These are phyloP conservation scores for Cercospora sp. DNA, from an alignment of 2,329 filamentous ascomycete species.

Conservation along the genomic window DNA sequence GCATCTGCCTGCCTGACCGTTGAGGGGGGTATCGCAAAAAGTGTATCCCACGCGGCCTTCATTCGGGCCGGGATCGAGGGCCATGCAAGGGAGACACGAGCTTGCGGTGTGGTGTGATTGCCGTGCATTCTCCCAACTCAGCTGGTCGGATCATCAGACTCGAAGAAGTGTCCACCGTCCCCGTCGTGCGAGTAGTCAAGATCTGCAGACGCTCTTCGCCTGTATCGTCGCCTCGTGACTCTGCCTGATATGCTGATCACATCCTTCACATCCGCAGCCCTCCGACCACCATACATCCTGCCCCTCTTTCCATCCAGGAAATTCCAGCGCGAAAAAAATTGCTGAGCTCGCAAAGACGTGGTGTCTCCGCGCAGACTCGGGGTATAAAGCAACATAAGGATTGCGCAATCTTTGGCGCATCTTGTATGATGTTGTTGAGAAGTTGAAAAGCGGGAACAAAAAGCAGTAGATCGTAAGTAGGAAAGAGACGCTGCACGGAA, in stretches of 20 bases:
- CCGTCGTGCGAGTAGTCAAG: background rate
- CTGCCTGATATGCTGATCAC: background rate
- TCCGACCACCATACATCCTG: background rate
- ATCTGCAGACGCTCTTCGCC: background rate
- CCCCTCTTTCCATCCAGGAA: background rate
- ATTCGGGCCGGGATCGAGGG: background rate
- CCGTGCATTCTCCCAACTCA: background rate
- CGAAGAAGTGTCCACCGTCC: background rate
- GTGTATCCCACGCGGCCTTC: background rate
- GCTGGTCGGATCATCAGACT: background rate
- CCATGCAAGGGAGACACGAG: background rate
- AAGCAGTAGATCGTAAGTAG: constrained; percentile 4
- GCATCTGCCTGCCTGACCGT: background rate
- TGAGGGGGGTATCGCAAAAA: background rate
- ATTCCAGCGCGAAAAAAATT: background rate
- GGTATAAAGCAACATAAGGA: constrained; percentile 18
- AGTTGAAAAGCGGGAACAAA: background rate
- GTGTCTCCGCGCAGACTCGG: background rate
- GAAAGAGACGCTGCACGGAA: background rate
- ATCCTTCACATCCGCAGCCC: background rate
- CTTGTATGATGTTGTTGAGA: background rate
- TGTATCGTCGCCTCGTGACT: background rate
- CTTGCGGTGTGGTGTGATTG: background rate
- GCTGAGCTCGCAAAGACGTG: constrained; percentile 1
- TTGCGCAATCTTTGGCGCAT: background rate